Conservation (phyloP, 1,284 basidiomycete species). For the Ustilago tritici region DNA sequence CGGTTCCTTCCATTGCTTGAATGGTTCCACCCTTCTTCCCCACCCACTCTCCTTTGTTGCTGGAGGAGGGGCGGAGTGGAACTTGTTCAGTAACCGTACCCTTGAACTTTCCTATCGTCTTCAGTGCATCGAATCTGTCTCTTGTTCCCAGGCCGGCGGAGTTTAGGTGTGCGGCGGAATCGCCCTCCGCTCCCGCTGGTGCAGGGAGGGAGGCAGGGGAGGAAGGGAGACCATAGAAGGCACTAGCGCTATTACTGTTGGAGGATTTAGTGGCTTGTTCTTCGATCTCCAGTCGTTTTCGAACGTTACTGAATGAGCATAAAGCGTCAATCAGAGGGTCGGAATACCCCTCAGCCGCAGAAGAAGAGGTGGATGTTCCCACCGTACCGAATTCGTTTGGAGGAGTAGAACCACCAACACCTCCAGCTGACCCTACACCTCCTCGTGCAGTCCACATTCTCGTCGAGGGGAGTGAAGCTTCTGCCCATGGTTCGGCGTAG, state of each 20-base stretch:
- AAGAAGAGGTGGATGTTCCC: slow-evolving; percentile 24
- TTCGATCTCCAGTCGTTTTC: slow-evolving; percentile 58
- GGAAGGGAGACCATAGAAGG: slow-evolving; percentile 20
- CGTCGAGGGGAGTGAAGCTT: slow-evolving; percentile 7
- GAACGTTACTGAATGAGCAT: slow-evolving; percentile 61
- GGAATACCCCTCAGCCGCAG: slow-evolving; percentile 15
- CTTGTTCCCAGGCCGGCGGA: slow-evolving; percentile 38
- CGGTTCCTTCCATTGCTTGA: slow-evolving; percentile 48
- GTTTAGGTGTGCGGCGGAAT: slow-evolving; percentile 12
- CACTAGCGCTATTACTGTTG: neutral
- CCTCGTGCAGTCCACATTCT: slow-evolving; percentile 25
- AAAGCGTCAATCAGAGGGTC: slow-evolving; percentile 58
- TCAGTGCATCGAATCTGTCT: slow-evolving; percentile 51
- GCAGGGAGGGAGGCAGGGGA: neutral
- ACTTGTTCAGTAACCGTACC: slow-evolving; percentile 63
- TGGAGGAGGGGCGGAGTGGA: neutral
- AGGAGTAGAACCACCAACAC: slow-evolving; percentile 26
- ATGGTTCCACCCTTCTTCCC: neutral
- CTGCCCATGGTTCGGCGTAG: slow-evolving; percentile 40
- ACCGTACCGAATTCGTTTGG: slow-evolving; percentile 43
- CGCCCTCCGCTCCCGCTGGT: neutral
- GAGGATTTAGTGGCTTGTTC: slow-evolving; percentile 10
- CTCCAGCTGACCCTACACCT: slow-evolving; percentile 43
- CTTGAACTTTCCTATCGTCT: slow-evolving; percentile 56
- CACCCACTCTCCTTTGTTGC: neutral